These are phyloP conservation scores for Aspergillus puulaauensis DNA, from an alignment of 2,329 filamentous ascomycete species.

Conservation along the genomic window DNA sequence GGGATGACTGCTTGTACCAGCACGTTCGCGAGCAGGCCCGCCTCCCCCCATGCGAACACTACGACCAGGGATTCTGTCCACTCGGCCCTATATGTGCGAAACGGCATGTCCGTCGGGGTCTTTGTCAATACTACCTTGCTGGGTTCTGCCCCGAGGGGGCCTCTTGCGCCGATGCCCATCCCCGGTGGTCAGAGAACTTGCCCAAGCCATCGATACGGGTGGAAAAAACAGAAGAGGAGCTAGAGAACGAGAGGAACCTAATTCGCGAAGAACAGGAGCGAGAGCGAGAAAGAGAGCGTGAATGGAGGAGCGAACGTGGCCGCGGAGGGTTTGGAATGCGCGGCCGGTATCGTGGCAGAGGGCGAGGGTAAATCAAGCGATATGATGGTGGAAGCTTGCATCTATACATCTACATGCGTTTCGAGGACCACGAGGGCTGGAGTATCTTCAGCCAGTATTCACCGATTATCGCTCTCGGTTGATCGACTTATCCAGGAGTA, in stretches of 20 bases:
- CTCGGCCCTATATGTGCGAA: slow-evolving; percentile 84
- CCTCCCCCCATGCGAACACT: slow-evolving; percentile 80
- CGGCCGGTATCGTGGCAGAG: slow-evolving; percentile 46
- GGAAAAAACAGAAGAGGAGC: slow-evolving; percentile 71
- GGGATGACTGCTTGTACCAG: slow-evolving; percentile 92
- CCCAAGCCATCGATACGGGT: slow-evolving; percentile 59
- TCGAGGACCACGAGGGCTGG: not conserved
- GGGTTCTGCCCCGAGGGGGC: slow-evolving; percentile 89
- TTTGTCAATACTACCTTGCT: slow-evolving; percentile 84
- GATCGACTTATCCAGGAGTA: not conserved
- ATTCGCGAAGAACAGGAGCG: slow-evolving; percentile 61
- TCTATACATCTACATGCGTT: not conserved
- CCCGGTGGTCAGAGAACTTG: slow-evolving; percentile 70
- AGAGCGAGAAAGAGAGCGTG: slow-evolving; percentile 55
- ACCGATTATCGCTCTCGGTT: not conserved
- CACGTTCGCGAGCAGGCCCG: slow-evolving; percentile 83
- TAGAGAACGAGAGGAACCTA: slow-evolving; percentile 56
- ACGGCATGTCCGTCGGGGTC: slow-evolving; percentile 77
- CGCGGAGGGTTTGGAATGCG: slow-evolving; percentile 47
- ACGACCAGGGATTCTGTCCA: slow-evolving; percentile 92
- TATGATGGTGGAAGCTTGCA: not conserved
- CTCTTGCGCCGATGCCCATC: slow-evolving; percentile 76
- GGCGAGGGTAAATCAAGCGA: slow-evolving; percentile 35
- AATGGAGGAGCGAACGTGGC: slow-evolving; percentile 54
- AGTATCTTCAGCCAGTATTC: not conserved